phyloP scores from a whole-genome alignment of 176 grass and related monocot species.

The Zizania latifolia region DNA sequence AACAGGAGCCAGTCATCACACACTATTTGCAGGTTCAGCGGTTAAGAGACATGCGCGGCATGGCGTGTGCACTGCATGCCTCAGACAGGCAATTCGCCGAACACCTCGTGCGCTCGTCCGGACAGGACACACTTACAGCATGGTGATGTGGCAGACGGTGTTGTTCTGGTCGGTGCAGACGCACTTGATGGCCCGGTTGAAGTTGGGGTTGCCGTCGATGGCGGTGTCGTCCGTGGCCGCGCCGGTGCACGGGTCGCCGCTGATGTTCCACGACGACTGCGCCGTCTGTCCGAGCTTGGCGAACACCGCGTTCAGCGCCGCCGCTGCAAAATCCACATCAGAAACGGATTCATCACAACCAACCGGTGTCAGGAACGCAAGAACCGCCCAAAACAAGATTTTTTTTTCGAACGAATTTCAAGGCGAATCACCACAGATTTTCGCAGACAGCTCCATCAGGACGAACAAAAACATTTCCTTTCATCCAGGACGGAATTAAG shows the following conservation, averaged over 20 bases:
- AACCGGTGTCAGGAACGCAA: neutral
- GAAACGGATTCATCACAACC: neutral
- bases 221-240: constrained; percentile 40
- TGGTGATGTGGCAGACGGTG: constrained; percentile 63
- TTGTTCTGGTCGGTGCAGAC: constrained; percentile 40
- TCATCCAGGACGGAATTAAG: neutral
- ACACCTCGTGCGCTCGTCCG: neutral
- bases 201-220: constrained; percentile 23
- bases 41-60: no score
- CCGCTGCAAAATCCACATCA: constrained; percentile 29
- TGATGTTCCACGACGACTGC: constrained; percentile 69
- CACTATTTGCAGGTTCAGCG: no score
- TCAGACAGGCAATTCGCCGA: constrained; percentile 4
- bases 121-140: constrained; percentile 28
- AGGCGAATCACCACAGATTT: neutral
- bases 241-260: constrained; percentile 90
- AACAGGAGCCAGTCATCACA: no score
- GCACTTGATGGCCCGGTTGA: constrained; percentile 72
- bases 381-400: neutral
- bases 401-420: neutral
- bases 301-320: constrained; percentile 67
- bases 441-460: neutral
- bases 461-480: neutral
- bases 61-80: neutral
- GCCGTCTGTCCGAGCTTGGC: constrained; percentile 42